Conservation (phyloP, 2,329 filamentous ascomycete species). For the Fusarium agapanthi region DNA sequence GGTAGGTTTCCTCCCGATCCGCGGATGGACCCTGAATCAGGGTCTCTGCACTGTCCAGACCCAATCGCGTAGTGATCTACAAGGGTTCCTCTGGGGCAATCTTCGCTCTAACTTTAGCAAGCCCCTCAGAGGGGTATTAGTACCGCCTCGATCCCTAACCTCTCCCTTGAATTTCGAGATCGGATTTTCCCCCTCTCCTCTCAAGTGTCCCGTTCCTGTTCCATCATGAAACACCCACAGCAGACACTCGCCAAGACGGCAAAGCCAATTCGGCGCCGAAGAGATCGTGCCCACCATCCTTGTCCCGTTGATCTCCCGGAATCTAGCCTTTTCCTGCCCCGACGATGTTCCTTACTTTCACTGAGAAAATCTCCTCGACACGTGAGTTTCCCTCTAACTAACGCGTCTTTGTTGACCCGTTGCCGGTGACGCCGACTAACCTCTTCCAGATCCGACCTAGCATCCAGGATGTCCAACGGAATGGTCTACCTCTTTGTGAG, state of each 20-base stretch:
- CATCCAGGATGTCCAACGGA: background rate
- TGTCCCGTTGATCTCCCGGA: background rate
- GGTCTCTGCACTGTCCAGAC: conserved; percentile 9
- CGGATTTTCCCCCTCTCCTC: background rate
- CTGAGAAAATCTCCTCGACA: background rate
- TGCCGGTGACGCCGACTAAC: background rate
- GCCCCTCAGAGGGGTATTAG: conserved; percentile 15
- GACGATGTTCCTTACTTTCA: background rate
- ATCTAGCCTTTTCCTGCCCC: conserved; percentile 16
- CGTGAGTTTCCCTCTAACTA: background rate
- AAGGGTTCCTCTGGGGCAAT: background rate
- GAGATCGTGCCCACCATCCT: background rate
- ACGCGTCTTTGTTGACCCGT: conserved; percentile 6
- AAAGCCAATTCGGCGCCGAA: conserved; percentile 7
- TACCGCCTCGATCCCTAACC: conserved; percentile 1
- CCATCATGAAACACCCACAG: conserved; percentile 8
- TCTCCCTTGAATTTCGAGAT: background rate
- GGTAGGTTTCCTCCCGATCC: conserved; percentile 14
- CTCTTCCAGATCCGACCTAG: conserved; percentile 2
- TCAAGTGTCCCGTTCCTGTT: background rate
- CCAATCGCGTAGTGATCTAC: conserved; percentile 9
- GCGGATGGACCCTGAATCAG: conserved; percentile 21
- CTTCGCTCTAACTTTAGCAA: background rate
- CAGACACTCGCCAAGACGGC: background rate
- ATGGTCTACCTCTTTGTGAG: conserved; percentile 5